Conservation (phyloP, 441 rosid species). For the Brassica balearica region DNA sequence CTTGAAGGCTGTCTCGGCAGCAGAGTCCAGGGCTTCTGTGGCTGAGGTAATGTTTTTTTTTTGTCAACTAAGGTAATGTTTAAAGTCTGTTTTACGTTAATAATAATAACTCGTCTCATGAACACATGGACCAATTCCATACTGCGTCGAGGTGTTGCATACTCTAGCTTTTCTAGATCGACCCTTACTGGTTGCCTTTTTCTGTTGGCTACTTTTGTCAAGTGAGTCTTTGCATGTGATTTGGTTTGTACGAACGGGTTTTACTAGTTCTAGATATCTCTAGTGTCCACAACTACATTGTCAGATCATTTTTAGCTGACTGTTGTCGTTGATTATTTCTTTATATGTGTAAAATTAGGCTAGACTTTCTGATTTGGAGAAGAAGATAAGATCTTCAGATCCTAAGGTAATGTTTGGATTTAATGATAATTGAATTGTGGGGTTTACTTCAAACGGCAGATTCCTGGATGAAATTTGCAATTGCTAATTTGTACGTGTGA, state of each 20-base stretch:
- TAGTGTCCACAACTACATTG: constrained; percentile 6
- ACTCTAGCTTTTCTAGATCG: not conserved
- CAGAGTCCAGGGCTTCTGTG: constrained; percentile 88
- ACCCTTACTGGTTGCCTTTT: constrained; percentile 19
- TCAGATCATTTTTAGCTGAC: constrained; percentile 11
- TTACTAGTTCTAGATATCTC: constrained; percentile 21
- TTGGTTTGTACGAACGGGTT: constrained; percentile 20
- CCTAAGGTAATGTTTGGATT: constrained; percentile 59
- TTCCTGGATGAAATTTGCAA: constrained; percentile 26
- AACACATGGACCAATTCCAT: constrained; percentile 16
- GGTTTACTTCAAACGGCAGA: constrained; percentile 10
- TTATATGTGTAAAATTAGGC: constrained; percentile 56
- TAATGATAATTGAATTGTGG: constrained; percentile 10
- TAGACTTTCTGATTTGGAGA: constrained; percentile 78
- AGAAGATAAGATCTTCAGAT: constrained; percentile 62
- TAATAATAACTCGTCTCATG: constrained; percentile 18
- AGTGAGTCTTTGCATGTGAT: constrained; percentile 28
- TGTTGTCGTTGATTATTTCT: constrained; percentile 30
- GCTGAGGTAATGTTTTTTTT: constrained; percentile 69
- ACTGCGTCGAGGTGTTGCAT: constrained; percentile 21
- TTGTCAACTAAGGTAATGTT: constrained; percentile 65
- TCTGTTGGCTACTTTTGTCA: constrained; percentile 25
- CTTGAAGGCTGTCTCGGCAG: constrained; percentile 76
- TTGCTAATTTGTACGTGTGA: constrained; percentile 18
- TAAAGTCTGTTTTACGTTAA: constrained; percentile 16